phyloP scores from a whole-genome alignment of 2,329 filamentous ascomycete species.

The Pyricularia grisea region DNA sequence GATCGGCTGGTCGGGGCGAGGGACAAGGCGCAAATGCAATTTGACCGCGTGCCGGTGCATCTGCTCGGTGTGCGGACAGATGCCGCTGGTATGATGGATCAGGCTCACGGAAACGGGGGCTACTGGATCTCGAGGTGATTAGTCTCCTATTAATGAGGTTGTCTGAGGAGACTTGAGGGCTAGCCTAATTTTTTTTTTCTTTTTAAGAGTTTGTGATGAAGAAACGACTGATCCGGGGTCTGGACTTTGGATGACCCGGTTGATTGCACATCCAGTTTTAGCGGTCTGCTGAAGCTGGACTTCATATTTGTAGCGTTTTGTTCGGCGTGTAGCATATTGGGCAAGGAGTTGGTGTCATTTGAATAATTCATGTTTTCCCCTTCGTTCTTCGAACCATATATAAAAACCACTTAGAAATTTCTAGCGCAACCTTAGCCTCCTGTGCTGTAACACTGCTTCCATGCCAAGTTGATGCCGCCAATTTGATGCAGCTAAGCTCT shows the following conservation, averaged over 20 bases:
- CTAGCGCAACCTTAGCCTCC: not conserved
- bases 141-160: not conserved
- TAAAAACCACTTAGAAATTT: not conserved
- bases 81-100: constrained; percentile 36
- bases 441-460: no score
- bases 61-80: constrained; percentile 47
- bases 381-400: not conserved
- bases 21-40: constrained; percentile 38
- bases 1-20: constrained; percentile 39
- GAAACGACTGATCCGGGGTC: not conserved
- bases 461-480: no score
- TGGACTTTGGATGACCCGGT: not conserved
- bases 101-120: constrained; percentile 36
- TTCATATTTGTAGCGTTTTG: not conserved
- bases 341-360: not conserved
- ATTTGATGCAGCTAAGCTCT: not conserved
- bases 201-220: not conserved
- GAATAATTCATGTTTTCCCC: not conserved
- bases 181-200: not conserved
- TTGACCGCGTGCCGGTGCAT: constrained; percentile 51
- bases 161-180: not conserved
- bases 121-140: constrained; percentile 30
- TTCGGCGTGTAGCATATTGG: not conserved
- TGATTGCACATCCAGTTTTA: not conserved
- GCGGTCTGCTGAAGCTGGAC: not conserved